A percentile compares a stretch with the other conserved stretches of the same genome.
These are phyloP conservation scores for Globisporangium takayamanum DNA, from an alignment of 352 stramenopile species.

Conservation along the genomic window DNA sequence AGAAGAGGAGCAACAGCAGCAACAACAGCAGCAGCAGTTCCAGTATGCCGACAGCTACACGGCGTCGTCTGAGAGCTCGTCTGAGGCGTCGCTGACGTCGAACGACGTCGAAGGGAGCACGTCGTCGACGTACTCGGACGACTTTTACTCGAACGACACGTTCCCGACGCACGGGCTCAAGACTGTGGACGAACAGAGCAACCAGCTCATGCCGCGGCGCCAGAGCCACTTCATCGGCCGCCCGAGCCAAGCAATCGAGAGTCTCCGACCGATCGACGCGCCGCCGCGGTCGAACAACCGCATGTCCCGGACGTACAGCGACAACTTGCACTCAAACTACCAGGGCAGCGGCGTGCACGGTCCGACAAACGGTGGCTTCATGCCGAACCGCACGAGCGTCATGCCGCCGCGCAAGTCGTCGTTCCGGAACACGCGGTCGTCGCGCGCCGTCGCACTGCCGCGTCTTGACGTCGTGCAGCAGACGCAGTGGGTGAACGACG, in stretches of 20 bases:
- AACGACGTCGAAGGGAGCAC: slow-evolving; percentile 69
- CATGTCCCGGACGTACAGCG: slow-evolving; percentile 37
- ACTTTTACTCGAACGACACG: slow-evolving; percentile 51
- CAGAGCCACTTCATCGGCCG: slow-evolving; percentile 20
- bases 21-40: slow-evolving; percentile 13
- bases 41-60: slow-evolving; percentile 70
- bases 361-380: slow-evolving; percentile 9
- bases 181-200: slow-evolving; percentile 67
- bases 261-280: slow-evolving; percentile 46
- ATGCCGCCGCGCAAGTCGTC: slow-evolving; percentile 62
- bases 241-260: slow-evolving; percentile 32
- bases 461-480: slow-evolving; percentile 73
- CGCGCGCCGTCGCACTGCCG: slow-evolving; percentile 60
- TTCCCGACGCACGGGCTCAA: slow-evolving; percentile 61
- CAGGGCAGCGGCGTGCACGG: slow-evolving; percentile 11
- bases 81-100: slow-evolving; percentile 46
- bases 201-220: slow-evolving; percentile 38
- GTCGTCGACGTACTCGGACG: slow-evolving; percentile 63
- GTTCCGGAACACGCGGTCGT: slow-evolving; percentile 71
- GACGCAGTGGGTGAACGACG: slow-evolving; percentile 81
- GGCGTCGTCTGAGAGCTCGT: slow-evolving; percentile 62
- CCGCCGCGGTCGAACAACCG: slow-evolving; percentile 27
- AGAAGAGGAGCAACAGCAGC: slow-evolving; percentile 9
- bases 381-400: slow-evolving; percentile 16
- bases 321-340: slow-evolving; percentile 29